Conservation (phyloP, 305 asterid species). For the Fraxinus greggii region DNA sequence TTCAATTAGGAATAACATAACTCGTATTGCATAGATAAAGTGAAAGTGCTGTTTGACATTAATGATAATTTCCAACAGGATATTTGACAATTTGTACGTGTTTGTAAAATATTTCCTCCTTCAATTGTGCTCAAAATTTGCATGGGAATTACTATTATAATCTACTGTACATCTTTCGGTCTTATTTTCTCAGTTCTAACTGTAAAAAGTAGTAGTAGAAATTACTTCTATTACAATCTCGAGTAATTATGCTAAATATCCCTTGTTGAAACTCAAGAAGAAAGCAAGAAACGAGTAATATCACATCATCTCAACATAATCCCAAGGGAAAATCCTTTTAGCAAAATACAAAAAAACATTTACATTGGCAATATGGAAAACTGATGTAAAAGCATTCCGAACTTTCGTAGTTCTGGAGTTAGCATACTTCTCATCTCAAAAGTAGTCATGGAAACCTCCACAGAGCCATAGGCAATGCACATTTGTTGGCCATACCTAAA, state of each 20-base stretch:
- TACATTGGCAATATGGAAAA: neutral
- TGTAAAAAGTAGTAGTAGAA: neutral
- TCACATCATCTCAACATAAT: neutral
- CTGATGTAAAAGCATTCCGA: neutral
- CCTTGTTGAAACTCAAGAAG: neutral
- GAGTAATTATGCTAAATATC: neutral
- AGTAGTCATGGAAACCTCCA: neutral
- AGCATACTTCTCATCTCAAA: neutral
- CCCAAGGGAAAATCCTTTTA: neutral
- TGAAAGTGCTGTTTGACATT: neutral
- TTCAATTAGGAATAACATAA: neutral
- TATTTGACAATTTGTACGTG: neutral
- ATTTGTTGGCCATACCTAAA: constrained; percentile 1
- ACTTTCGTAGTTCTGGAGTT: neutral
- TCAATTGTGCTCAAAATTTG: neutral
- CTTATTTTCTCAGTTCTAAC: neutral
- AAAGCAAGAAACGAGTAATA: neutral
- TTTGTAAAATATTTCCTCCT: neutral
- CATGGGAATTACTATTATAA: neutral
- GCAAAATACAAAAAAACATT: neutral
- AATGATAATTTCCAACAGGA: no score
- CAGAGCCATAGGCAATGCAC: neutral
- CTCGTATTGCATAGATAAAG: neutral
- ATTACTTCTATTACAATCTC: neutral
- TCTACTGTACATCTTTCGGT: neutral